Percentiles rank a stretch among this genome's conserved stretches.
Evolutionary conservation across 495 filamentous ascomycete genomes (phyloP).

Genomic region (Tuber indicum): DNA sequence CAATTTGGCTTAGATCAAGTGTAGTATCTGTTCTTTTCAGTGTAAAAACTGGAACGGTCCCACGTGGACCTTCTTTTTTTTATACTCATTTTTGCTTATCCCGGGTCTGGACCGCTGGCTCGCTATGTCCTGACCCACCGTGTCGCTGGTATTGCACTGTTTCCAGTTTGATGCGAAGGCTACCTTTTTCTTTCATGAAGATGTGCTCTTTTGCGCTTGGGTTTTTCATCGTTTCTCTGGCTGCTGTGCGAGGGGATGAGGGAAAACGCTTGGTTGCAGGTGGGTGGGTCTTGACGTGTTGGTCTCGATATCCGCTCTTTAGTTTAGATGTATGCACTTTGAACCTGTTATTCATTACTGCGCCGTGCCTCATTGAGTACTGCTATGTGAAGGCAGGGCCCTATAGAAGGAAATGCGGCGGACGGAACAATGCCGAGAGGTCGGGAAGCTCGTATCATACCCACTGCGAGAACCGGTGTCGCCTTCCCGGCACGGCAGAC

Average conservation of each 20-base stretch:
- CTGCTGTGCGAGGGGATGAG: neutral
- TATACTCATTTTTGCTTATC: neutral
- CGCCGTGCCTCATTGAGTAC: too few relatives aligned
- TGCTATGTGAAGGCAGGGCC: too few relatives aligned
- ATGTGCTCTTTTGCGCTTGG: neutral
- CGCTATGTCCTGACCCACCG: neutral
- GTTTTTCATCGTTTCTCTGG: neutral
- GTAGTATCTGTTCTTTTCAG: conserved; percentile 57
- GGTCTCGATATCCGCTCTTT: too few relatives aligned
- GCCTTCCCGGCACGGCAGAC: too few relatives aligned
- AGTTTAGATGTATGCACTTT: too few relatives aligned
- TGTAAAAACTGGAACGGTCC: conserved; percentile 5
- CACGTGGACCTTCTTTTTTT: neutral
- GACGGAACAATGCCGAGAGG: too few relatives aligned
- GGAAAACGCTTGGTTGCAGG: neutral
- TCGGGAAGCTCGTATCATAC: too few relatives aligned
- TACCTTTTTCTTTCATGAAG: neutral
- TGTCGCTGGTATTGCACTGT: neutral
- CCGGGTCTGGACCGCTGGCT: neutral
- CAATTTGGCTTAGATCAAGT: conserved; percentile 95
- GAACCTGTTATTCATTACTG: too few relatives aligned
- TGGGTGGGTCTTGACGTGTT: too few relatives aligned
- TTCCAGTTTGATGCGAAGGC: neutral
- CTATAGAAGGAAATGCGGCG: too few relatives aligned
- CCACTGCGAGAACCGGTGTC: too few relatives aligned